These are phyloP conservation scores for Citrus reticulata DNA, from an alignment of 345 rosid genomes.

Conservation along the genomic window DNA sequence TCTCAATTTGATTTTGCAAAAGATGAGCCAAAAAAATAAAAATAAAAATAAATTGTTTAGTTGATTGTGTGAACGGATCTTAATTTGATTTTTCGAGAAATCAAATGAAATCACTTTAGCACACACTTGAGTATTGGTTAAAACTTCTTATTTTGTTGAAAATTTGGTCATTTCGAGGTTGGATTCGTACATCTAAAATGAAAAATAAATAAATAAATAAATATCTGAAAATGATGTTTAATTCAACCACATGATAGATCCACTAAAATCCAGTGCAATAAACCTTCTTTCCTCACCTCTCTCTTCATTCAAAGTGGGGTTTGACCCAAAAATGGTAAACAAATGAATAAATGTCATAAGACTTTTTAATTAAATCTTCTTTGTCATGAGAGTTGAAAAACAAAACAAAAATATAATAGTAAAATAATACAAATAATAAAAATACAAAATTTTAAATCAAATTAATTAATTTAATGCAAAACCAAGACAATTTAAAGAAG, in stretches of 20 bases:
- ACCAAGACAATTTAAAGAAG: constrained; percentile 8
- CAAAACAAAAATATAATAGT: not conserved
- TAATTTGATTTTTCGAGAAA: too few species aligned
- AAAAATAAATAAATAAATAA: not conserved
- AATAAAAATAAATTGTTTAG: too few species aligned
- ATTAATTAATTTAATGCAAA: not conserved
- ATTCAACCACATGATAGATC: constrained; percentile 11
- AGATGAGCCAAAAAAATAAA: too few species aligned
- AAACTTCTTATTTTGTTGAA: too few species aligned
- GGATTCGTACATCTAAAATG: too few species aligned
- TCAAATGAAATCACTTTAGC: too few species aligned
- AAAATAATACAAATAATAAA: not conserved
- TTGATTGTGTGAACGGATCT: too few species aligned
- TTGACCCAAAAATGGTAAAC: constrained; percentile 12
- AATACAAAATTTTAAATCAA: not conserved
- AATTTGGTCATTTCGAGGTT: too few species aligned
- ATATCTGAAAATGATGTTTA: not conserved
- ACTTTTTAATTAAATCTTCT: not conserved
- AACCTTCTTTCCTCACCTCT: not conserved
- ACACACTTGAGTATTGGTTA: too few species aligned
- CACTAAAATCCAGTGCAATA: not conserved
- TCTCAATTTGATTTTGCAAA: too few species aligned
- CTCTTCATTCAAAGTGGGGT: constrained; percentile 12
- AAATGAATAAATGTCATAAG: not conserved
- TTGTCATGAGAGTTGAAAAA: constrained; percentile 12